phyloP scores from a whole-genome alignment of 495 filamentous ascomycete species.

The Aspergillus panamensis region DNA sequence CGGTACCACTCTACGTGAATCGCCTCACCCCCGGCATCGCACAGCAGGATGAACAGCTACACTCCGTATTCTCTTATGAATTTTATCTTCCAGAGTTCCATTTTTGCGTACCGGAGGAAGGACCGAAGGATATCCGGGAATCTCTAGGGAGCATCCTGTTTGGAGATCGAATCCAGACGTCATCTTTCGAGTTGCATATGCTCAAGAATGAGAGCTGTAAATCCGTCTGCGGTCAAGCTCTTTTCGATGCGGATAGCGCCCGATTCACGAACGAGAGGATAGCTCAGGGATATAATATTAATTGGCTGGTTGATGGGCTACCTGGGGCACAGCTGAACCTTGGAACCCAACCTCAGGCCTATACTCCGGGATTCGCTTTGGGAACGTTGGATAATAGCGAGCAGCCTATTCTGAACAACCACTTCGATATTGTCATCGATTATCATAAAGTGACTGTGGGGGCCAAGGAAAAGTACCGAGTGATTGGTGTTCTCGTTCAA shows the following conservation, averaged over 20 bases:
- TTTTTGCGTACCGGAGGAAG: conserved; percentile 77
- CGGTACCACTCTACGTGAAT: conserved; percentile 90
- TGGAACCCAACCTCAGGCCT: conserved; percentile 75
- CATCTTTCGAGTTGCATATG: conserved; percentile 86
- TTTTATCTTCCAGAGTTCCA: conserved; percentile 87
- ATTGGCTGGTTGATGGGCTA: conserved; percentile 93
- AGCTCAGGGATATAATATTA: conserved; percentile 76
- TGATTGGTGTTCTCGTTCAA: conserved; percentile 87
- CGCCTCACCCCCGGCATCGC: conserved; percentile 81
- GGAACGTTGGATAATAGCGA: conserved; percentile 59
- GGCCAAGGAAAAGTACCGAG: conserved; percentile 65
- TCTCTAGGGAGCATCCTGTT: conserved; percentile 95
- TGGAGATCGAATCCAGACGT: conserved; percentile 90
- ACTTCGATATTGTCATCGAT: conserved; percentile 91
- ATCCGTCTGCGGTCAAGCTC: conserved; percentile 60
- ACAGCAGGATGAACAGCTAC: conserved; percentile 67
- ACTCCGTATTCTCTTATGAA: conserved; percentile 90
- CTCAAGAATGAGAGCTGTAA: conserved; percentile 81
- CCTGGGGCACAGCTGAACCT: conserved; percentile 76
- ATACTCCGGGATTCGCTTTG: conserved; percentile 83
- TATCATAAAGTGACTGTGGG: conserved; percentile 69
- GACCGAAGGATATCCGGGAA: conserved; percentile 72
- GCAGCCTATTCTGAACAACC: conserved; percentile 72
- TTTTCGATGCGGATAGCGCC: conserved; percentile 64
- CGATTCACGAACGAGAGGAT: conserved; percentile 82